Evolutionary conservation across 1,284 basidiomycete species (phyloP), one percentile per base, ranked within the genome.

Genomic region (Cryptococcus floricola): DNA sequence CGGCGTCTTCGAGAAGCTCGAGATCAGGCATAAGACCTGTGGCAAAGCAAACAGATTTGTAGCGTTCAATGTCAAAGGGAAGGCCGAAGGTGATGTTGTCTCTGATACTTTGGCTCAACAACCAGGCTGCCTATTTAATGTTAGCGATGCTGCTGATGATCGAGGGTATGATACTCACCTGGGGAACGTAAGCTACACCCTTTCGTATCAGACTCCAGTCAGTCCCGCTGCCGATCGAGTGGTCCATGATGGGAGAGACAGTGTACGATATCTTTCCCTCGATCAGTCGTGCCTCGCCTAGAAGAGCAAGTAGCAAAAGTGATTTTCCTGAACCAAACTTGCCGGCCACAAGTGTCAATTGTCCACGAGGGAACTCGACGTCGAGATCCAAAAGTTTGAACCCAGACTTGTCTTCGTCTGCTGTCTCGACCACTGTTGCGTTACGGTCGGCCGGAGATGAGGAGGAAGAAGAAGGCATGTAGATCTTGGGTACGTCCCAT

Each of bases 201-300:
- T 79, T 70, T 31, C 69, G 73, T 6, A 80, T 8, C 43, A 85
- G 78, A 12, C 84, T 84, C 42, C 87, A 80, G 53, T 81, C 83
- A 63, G 78, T 82, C 74, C 81, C 83, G 81, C 49, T 79, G 77
- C 6, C 80, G 75, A 9, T 77, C 74, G 10, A 72, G 62, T 5
- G 83, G 80, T 61, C 52, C 57, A 64, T 56, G 50, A 64, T 54
- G 16, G 63, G 64, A 50, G 66, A 74, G 47, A 73, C 79, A 74
- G 79, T 66, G 79, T 78, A 73, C 60, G 76, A 78, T 16, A 80
- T 74, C 38, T 74, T 64, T 1, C 81, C 81, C 14, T 68, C 63
- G n/a, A 81, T 77, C n/a, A 93, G 58, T 71, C 91, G 88, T 5
- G 88, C 87, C 77, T 96, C 91, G 13, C 92, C 92, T 4, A 95